Conservation (phyloP, 2,329 filamentous ascomycete genomes). For the Ceratocystis ficicola region DNA sequence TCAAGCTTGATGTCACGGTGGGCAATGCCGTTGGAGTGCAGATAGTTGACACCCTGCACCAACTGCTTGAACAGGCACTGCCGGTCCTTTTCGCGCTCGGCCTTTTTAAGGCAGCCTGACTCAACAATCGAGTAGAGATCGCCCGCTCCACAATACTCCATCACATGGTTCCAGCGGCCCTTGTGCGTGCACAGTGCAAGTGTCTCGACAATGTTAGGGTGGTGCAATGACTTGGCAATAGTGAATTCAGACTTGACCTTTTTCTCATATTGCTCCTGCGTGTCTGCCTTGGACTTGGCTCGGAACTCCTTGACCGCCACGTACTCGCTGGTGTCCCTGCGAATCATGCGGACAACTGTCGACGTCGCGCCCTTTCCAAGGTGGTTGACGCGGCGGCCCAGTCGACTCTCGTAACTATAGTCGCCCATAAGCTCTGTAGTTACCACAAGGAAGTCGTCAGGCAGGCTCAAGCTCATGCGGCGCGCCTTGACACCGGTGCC, state of each 20-base stretch:
- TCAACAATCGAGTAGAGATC: conserved; percentile 67
- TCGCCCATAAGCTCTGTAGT: conserved; percentile 56
- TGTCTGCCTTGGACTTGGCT: conserved; percentile 56
- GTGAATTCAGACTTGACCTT: conserved; percentile 88
- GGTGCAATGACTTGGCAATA: conserved; percentile 71
- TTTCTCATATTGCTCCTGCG: conserved; percentile 62
- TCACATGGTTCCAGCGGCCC: conserved; percentile 76
- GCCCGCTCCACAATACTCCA: conserved; percentile 79
- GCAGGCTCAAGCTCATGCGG: conserved; percentile 61
- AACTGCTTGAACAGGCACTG: conserved; percentile 84
- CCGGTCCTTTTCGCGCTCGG: conserved; percentile 56
- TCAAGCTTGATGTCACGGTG: conserved; percentile 87
- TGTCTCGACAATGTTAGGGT: conserved; percentile 79
- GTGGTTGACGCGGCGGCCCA: conserved; percentile 60
- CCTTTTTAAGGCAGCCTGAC: conserved; percentile 52
- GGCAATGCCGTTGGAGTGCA: conserved; percentile 73
- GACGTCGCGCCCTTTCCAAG: conserved; percentile 75
- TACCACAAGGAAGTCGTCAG: conserved; percentile 62
- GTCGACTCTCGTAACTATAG: conserved; percentile 57
- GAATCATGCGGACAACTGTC: conserved; percentile 67
- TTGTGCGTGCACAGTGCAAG: conserved; percentile 62
- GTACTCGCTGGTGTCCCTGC: conserved; percentile 54
- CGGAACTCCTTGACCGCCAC: conserved; percentile 86
- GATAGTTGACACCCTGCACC: conserved; percentile 66
- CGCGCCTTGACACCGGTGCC: conserved; percentile 67